Evolutionary conservation across 2,329 filamentous ascomycete genomes (phyloP), one percentile per base, ranked within the genome.

Genomic region (Dactylella cylindrospora): DNA sequence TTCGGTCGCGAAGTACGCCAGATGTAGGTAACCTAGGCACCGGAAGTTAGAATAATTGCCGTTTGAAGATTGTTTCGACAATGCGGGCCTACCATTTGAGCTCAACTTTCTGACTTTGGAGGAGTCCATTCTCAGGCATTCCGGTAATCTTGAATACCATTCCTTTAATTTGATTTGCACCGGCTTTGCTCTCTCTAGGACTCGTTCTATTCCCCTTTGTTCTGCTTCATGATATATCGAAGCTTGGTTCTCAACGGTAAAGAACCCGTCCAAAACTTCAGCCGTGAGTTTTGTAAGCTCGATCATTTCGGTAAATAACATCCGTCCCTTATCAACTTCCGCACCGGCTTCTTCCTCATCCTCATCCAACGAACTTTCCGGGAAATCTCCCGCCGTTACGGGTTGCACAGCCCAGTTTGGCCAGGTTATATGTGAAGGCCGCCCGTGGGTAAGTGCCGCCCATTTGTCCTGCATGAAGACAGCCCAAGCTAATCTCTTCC

Each of bases 401-500:
- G 77, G 71, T 55, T 79, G 78, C 4, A 95, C 88, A 1, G 84
- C 88, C 89, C 89, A 95, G 72, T 94, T 83, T 15, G 78, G 75
- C 13, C 77, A 73, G 65, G 81, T 80, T 52, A 84, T 83, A 67
- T 94, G 89, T 3, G 88, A 93, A 0, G 89, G 90, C 8, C 89
- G 84, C 7, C 89, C 89, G 69, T 94, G 87, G 19, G 93, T 84
- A 15, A 95, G 77, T 1, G 89, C 84, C 12, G 86, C 88, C 90
- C 90, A 95, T 72, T 88, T 94, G 73, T 96, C 90, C 74, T 95
- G 89, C 85, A 94, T 91, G 71, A 93, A 95, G 44, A 95, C 74
- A 1, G 88, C 90, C 90, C 90, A 95, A 0, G 88, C 89, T 33
- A 95, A 80, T 41, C 90, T 82, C 71, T 91, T 93, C 62, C 90